phyloP scores from a whole-genome alignment of 1,284 basidiomycete genomes.

The Cryptococcus floricola region DNA sequence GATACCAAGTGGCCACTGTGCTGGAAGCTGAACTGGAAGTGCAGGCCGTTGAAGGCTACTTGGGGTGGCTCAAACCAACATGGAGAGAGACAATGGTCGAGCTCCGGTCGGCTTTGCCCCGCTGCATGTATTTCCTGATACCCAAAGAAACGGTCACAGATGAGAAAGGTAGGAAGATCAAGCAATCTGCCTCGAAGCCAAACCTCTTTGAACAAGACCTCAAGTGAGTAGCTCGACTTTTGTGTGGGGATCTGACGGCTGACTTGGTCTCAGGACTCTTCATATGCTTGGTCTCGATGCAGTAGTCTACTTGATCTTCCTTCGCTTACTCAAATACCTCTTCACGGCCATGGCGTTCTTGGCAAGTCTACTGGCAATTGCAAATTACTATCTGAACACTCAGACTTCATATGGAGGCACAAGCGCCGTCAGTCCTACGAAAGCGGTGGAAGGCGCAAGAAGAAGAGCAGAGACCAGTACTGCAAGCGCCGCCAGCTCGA shows the following conservation, averaged over 20 bases:
- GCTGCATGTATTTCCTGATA: neutral
- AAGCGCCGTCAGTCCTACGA: neutral
- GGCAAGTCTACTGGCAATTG: constrained; percentile 22
- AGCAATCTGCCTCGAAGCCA: neutral
- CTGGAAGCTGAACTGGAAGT: neutral
- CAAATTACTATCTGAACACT: constrained; percentile 36
- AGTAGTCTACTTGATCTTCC: constrained; percentile 82
- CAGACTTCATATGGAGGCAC: constrained; percentile 14
- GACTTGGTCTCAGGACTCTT: neutral
- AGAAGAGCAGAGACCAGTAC: neutral
- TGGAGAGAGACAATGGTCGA: constrained; percentile 14
- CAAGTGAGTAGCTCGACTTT: constrained; percentile 1
- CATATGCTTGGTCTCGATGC: constrained; percentile 66
- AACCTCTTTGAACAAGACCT: constrained; percentile 12
- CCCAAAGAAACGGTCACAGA: neutral
- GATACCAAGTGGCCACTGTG: neutral
- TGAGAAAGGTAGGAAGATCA: neutral
- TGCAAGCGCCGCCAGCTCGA: neutral
- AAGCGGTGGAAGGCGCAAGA: neutral
- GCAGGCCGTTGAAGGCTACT: constrained; percentile 9
- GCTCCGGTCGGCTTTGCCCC: constrained; percentile 5
- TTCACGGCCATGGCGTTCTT: constrained; percentile 27
- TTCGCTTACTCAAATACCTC: constrained; percentile 67
- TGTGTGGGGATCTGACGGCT: neutral
- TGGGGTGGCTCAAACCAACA: constrained; percentile 17